Conservation (phyloP, 2,329 filamentous ascomycete genomes). For the Aspergillus calidoustus region DNA sequence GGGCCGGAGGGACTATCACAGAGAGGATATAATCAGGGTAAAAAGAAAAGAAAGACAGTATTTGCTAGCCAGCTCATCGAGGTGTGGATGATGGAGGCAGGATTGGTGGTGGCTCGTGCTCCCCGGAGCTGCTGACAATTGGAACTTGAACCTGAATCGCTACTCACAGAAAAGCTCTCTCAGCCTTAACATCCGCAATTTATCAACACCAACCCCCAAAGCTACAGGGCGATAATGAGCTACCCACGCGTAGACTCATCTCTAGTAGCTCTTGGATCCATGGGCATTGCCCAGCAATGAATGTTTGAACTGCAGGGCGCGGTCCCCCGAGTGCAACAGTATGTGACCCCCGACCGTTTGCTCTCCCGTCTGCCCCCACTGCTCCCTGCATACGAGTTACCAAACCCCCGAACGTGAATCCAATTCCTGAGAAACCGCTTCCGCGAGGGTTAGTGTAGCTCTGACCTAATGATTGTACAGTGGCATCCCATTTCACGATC, state of each 20-base stretch:
- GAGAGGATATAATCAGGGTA: neutral
- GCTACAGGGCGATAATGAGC: constrained; percentile 29
- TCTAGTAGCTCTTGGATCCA: constrained; percentile 21
- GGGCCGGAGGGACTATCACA: neutral
- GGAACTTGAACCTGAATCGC: constrained; percentile 4
- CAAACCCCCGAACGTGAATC: constrained; percentile 7
- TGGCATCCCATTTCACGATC: constrained; percentile 45
- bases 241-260: constrained; percentile 20
- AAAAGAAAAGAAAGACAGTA: neutral
- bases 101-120: constrained; percentile 12
- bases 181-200: constrained; percentile 5
- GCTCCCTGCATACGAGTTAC: constrained; percentile 11
- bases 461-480: constrained; percentile 28
- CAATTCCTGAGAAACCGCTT: neutral
- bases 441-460: constrained; percentile 6
- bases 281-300: constrained; percentile 25
- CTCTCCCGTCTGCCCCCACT: constrained; percentile 11
- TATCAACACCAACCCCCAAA: constrained; percentile 11
- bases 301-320: constrained; percentile 21
- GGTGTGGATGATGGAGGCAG: neutral
- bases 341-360: constrained; percentile 22
- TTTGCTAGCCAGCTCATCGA: neutral
- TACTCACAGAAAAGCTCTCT: constrained; percentile 11
- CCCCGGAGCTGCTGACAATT: constrained; percentile 1
- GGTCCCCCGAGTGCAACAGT: constrained; percentile 23